Percentiles rank a stretch among this genome's conserved stretches.
Conservation (phyloP, 345 rosid genomes). For the Ceriops zippeliana region DNA sequence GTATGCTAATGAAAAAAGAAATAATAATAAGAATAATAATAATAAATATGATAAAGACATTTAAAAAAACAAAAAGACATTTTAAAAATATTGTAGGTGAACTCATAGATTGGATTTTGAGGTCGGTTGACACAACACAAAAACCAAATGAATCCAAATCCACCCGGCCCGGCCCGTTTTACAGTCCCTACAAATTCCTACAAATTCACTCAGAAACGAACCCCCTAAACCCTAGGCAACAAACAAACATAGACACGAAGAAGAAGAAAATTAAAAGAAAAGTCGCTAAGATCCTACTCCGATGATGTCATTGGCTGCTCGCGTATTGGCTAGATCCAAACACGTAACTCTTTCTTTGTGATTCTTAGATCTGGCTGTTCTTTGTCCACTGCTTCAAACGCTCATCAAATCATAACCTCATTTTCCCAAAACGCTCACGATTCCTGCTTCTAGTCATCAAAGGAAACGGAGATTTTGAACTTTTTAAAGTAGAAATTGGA, state of each 20-base stretch:
- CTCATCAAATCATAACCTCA: neutral
- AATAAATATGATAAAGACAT: no score
- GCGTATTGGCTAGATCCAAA: constrained; percentile 66
- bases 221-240: neutral
- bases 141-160: no score
- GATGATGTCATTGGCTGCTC: constrained; percentile 69
- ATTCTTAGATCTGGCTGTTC: neutral
- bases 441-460: neutral
- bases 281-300: constrained; percentile 2
- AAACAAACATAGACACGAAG: neutral
- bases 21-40: no score
- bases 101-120: no score
- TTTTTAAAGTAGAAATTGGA: neutral
- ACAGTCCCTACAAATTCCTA: no score
- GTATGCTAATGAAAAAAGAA: no score
- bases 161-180: no score
- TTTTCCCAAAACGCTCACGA: neutral
- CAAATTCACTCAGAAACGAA: neutral
- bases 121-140: no score
- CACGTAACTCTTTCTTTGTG: constrained; percentile 42
- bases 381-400: neutral
- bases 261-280: neutral
- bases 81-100: no score
- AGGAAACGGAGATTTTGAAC: neutral
- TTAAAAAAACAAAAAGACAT: no score